Evolutionary conservation across 176 grass and related monocot genomes (phyloP).

Genomic region (Thalia dealbata): DNA sequence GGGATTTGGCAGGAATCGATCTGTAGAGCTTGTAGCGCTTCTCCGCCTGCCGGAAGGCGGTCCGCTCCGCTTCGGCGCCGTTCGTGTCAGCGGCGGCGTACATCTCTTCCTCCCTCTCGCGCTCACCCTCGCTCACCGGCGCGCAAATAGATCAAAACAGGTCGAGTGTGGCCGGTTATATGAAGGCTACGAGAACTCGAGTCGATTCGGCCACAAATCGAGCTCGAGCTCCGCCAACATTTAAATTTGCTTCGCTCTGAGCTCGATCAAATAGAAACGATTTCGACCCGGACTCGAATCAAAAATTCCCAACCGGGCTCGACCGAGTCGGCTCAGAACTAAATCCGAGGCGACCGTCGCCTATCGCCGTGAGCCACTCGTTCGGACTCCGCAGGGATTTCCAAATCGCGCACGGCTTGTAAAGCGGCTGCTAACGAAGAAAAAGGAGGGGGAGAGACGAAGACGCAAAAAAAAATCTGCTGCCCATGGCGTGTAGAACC

Average conservation of each 20-base stretch:
- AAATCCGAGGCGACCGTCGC: neutral
- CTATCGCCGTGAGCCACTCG: neutral
- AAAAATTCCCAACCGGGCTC: no score
- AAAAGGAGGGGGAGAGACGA: neutral
- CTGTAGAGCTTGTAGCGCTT: neutral
- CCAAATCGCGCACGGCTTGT: neutral
- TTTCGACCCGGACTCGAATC: neutral
- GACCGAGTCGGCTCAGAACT: neutral
- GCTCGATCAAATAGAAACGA: no score
- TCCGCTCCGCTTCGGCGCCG: neutral
- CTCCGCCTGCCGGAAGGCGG: neutral
- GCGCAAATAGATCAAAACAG: neutral
- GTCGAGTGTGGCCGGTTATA: no score
- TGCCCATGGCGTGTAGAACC: neutral
- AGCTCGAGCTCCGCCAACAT: neutral
- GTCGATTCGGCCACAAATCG: neutral
- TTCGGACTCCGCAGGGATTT: neutral
- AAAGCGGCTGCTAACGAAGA: neutral
- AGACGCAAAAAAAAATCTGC: neutral
- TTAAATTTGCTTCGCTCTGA: no score
- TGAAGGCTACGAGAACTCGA: no score
- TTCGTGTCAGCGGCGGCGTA: neutral
- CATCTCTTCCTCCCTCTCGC: neutral
- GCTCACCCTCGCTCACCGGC: neutral
- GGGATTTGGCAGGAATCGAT: neutral